Conservation (phyloP, 805 yeast species). For the Candida schatavii region DNA sequence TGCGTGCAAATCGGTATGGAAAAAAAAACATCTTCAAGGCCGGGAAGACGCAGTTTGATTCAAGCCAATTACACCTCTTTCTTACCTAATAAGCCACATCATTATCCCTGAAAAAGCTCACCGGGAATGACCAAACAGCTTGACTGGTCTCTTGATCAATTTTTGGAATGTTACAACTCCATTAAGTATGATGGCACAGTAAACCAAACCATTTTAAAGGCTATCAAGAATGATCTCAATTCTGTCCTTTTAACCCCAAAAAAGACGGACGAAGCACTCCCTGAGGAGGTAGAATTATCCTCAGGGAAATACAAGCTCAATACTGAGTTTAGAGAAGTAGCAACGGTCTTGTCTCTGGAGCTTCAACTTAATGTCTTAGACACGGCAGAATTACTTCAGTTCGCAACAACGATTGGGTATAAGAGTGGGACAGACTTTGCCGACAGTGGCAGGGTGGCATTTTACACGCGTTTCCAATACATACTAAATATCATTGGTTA, state of each 20-base stretch:
- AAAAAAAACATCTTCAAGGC: too few relatives aligned
- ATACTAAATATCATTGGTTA: constrained; percentile 60
- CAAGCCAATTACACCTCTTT: too few relatives aligned
- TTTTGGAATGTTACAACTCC: constrained; percentile 45
- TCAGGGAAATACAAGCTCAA: constrained; percentile 64
- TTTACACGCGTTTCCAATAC: constrained; percentile 65
- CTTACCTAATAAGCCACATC: too few relatives aligned
- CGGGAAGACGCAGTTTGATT: too few relatives aligned
- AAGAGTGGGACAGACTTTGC: constrained; percentile 47
- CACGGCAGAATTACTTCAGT: constrained; percentile 65
- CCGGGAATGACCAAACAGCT: background rate
- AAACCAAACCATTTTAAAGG: constrained; percentile 23
- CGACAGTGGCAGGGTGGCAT: constrained; percentile 67
- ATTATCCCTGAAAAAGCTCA: too few relatives aligned
- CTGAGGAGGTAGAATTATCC: constrained; percentile 40
- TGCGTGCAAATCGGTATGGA: too few relatives aligned
- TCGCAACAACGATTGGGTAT: constrained; percentile 37
- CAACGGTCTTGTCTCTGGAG: constrained; percentile 55
- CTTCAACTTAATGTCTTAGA: constrained; percentile 65
- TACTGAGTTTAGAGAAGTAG: constrained; percentile 58
- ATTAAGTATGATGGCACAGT: constrained; percentile 25
- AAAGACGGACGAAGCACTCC: constrained; percentile 31
- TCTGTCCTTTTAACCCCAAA: constrained; percentile 43
- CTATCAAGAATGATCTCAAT: constrained; percentile 46
- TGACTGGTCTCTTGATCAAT: constrained; percentile 41